These are phyloP conservation scores for Termitomyces sp. DNA, from an alignment of 768 basidiomycete species.

Conservation along the genomic window DNA sequence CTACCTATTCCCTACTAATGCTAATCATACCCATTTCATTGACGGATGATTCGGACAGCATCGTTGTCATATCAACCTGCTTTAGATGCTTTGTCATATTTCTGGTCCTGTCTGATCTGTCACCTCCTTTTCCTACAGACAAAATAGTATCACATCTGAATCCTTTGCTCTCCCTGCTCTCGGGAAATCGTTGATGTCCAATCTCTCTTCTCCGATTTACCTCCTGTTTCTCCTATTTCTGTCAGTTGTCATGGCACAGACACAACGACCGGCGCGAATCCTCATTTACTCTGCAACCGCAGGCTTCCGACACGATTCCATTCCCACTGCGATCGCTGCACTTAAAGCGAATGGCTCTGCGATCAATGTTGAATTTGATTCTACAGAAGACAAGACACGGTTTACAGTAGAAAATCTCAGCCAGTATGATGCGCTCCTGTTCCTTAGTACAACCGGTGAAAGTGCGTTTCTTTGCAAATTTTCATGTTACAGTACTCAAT, in stretches of 20 bases:
- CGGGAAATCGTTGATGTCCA: not conserved
- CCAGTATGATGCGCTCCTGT: conserved; percentile 61
- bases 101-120: not conserved
- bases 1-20: conserved; percentile 12
- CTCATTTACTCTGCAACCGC: conserved; percentile 59
- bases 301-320: conserved; percentile 69
- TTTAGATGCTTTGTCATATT: no score
- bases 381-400: conserved; percentile 53
- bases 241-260: not conserved
- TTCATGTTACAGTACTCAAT: not conserved
- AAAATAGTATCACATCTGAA: not conserved
- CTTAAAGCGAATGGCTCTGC: conserved; percentile 39
- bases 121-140: not conserved
- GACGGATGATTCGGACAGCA: not conserved
- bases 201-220: not conserved
- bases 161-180: not conserved
- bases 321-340: conserved; percentile 61
- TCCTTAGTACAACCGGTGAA: conserved; percentile 66
- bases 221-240: not conserved
- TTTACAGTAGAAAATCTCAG: conserved; percentile 54
- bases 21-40: conserved; percentile 11
- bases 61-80: no score
- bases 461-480: conserved; percentile 29
- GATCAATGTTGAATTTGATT: conserved; percentile 51
- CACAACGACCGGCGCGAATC: conserved; percentile 28